Conservation (phyloP, 257 asterid genomes). For the Solanum gracilifrons region DNA sequence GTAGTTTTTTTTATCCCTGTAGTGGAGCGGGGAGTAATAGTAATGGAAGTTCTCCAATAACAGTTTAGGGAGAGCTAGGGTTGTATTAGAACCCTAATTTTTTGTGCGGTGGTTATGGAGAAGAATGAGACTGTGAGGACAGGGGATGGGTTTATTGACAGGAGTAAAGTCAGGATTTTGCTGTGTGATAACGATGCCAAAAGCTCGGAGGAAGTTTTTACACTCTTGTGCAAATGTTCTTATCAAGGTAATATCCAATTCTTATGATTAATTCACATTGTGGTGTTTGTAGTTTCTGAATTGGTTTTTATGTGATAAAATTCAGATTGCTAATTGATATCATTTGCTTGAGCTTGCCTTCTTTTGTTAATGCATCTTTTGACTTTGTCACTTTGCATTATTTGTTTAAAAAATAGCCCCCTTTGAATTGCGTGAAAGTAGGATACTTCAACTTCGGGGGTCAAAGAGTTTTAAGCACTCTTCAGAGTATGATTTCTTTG, state of each 20-base stretch:
- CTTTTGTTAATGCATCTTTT: not conserved
- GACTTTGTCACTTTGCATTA: not conserved
- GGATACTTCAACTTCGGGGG: not conserved
- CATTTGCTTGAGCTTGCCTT: not conserved
- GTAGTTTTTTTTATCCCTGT: not conserved
- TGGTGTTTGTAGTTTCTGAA: not conserved
- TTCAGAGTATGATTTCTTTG: not conserved
- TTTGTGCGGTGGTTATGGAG: slow-evolving; percentile 25
- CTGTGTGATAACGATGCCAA: slow-evolving; percentile 75
- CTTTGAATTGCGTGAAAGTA: not conserved
- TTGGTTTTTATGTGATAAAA: not conserved
- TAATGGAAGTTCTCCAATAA: not conserved
- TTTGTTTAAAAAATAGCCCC: not conserved
- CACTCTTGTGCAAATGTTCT: slow-evolving; percentile 71
- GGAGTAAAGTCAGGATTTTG: slow-evolving; percentile 83
- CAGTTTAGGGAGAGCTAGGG: slow-evolving; percentile 1
- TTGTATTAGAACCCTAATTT: not conserved
- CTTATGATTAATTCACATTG: not conserved
- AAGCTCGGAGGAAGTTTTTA: slow-evolving; percentile 55
- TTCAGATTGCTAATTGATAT: not conserved
- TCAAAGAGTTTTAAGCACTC: not conserved
- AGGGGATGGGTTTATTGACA: slow-evolving; percentile 74
- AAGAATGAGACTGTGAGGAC: slow-evolving; percentile 39
- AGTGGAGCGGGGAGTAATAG: not conserved
- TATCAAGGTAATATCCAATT: slow-evolving; percentile 58